These are phyloP conservation scores for Kazachstania kunashirensis DNA, from an alignment of 805 yeast genomes.

Conservation along the genomic window DNA sequence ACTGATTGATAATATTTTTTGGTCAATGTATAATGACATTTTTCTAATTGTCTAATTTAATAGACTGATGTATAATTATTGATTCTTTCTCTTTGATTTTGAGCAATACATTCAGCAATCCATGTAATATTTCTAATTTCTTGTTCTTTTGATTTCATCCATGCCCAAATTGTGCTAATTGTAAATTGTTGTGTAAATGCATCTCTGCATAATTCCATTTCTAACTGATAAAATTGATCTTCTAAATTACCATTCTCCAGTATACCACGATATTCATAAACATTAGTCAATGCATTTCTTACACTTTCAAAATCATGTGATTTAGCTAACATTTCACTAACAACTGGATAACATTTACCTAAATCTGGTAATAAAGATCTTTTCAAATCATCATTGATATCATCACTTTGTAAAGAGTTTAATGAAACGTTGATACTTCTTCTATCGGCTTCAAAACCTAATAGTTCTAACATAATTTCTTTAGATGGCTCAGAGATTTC, in stretches of 20 bases:
- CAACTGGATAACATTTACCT: conserved; percentile 70
- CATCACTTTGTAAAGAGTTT: conserved; percentile 55
- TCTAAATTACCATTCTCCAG: conserved; percentile 57
- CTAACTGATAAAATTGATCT: conserved; percentile 87
- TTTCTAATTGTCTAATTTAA: too few species aligned
- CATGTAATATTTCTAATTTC: conserved; percentile 97
- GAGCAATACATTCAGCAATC: conserved; percentile 99
- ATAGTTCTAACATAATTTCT: conserved; percentile 68
- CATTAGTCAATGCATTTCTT: conserved; percentile 49
- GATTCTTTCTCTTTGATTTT: conserved; percentile 91
- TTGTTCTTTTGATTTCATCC: conserved; percentile 93
- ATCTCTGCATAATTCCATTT: conserved; percentile 83
- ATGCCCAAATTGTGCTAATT: conserved; percentile 85
- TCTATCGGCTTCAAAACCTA: conserved; percentile 90
- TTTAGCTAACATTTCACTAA: conserved; percentile 56
- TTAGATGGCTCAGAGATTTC: conserved; percentile 66
- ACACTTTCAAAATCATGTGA: conserved; percentile 78
- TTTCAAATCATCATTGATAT: conserved; percentile 52
- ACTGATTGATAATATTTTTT: too few species aligned
- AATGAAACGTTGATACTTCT: conserved; percentile 85
- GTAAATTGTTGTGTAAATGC: conserved; percentile 97
- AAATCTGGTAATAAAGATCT: conserved; percentile 68
- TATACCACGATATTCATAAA: conserved; percentile 56
- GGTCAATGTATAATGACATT: too few species aligned
- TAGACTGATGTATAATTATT: conserved; percentile 84